Base-by-base conservation (phyloP, 257 asterid genomes). In the Solanum ahanhuiri region DNA sequence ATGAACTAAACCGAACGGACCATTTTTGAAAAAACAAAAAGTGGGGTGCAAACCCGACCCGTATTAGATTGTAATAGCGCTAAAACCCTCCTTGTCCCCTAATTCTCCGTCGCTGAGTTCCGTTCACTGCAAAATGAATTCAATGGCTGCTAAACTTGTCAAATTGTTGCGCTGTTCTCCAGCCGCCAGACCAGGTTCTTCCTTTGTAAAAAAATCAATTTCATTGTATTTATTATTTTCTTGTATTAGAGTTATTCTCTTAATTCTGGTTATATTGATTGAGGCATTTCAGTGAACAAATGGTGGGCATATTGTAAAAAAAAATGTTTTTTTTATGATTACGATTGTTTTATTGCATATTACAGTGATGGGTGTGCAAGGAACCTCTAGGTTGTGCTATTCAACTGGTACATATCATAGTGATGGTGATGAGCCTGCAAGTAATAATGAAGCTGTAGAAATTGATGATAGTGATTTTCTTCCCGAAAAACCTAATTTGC, bases 401-500 rank as follows among this genome's bases (percentile, higher is more conserved):
- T 95, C 98, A 9, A 90, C 95, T 39, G 93, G 90, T 41, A 28
- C 93, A 82, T 58, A 86, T 12, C 91, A 70, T 79, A 84, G 88
- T 82, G 94, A 60, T 34, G 69, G 81, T 72, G 91, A 87, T 30
- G 63, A 85, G 87, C 95, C 86, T 20, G 82, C 81, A 28, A 82
- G 39, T 72, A 71, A 75, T 39, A 83, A 64, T 60, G 89, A 51
- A 34, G 88, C 87, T 77, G 66, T 60, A 67, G 92, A 87, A 9
- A 85, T 93, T 43, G 94, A 85, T 33, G 98, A 93, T 69, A 90
- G 85, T 87, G 97, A 92, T 89, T 92, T 94, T 89, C 91, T 88
- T 45, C 91, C 92, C 1, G 91, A 92, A 81, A 92, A 70, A 91
- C 97, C 96, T 3, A 94, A 94, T 82, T 89, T 97, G 81, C 90